Base-by-base conservation (phyloP, 306 rosid species). In the Corylus americana region DNA sequence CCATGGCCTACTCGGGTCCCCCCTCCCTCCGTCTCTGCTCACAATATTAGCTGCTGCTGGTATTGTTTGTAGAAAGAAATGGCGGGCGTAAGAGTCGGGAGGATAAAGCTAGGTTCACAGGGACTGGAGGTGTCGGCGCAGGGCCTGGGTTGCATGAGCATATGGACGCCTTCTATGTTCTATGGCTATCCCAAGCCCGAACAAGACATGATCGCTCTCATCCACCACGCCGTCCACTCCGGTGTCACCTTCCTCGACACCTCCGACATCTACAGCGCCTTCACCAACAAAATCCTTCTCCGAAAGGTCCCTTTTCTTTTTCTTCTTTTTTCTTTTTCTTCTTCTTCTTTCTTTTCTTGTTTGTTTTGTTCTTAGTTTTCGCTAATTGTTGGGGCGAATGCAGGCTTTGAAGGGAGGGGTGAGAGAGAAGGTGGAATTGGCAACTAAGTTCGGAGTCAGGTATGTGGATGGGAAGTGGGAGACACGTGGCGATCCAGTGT, bases 201-300 rank as follows among this genome's bases (percentile, higher is more conserved):
- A 0, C 2, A 86, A 1, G 94, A 93, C 25, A 88, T 91, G 98
- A 85, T 93, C 12, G 48, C 80, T 11, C 92, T 91, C 57, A 88
- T 90, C 70, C 93, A 80, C 82, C 90, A 83, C 5, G 94, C 94
- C 72, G 9, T 93, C 2, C 5, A 82, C 45, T 25, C 42, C 31
- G 97, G 91, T 20, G 88, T 93, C 77, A 91, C 94, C 6, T 84
- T 87, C 82, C 89, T 91, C 42, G 97, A 93, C 70, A 87, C 92
- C 12, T 67, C 94, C 27, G 94, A 93, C 29, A 0, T 87, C 11
- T 91, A 85, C 37, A 91, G 91, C 0, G 90, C 86, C 4, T 63
- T 50, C 66, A 86, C 90, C 66, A 86, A 90, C 55, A 90, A 90
- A 63, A 45, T 87, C 49, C 89, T 90, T 4, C 27, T 90, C 1